These are phyloP conservation scores for Didymellaceae sp. DNA, from an alignment of 2,329 filamentous ascomycete genomes.

Conservation along the genomic window DNA sequence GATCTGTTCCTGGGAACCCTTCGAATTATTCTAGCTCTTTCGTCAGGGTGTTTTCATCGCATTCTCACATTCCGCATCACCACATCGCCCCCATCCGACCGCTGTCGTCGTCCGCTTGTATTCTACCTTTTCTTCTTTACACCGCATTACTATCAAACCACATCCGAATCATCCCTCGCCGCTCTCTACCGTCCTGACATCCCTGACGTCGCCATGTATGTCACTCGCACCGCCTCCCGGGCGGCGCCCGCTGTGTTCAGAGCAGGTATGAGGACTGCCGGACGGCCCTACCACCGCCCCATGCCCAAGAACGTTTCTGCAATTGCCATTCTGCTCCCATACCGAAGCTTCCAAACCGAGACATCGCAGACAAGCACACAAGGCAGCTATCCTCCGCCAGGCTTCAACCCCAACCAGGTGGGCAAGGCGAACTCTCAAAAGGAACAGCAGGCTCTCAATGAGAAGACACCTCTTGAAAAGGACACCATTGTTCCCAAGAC, in stretches of 20 bases:
- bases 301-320: conserved; percentile 62
- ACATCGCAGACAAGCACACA: conserved; percentile 56
- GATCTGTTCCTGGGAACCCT: conserved; percentile 18
- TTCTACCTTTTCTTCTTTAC: conserved; percentile 8
- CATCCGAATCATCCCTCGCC: conserved; percentile 5
- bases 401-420: conserved; percentile 88
- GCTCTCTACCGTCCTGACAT: conserved; percentile 20
- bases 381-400: conserved; percentile 76
- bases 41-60: conserved; percentile 27
- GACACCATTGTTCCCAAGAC: conserved; percentile 47
- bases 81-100: conserved; percentile 1
- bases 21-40: conserved; percentile 15
- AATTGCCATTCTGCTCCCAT: conserved; percentile 64
- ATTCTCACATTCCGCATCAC: conserved; percentile 21
- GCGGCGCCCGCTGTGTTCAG: conserved; percentile 57
- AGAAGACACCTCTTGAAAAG: conserved; percentile 34
- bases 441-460: conserved; percentile 36
- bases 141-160: conserved; percentile 2
- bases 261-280: conserved; percentile 51
- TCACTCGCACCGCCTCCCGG: conserved; percentile 52
- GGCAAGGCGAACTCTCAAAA: conserved; percentile 80
- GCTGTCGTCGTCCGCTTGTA: conserved; percentile 19
- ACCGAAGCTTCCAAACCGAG: conserved; percentile 63
- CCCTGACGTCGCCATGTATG: conserved; percentile 52
- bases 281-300: conserved; percentile 46